Evolutionary conservation across 352 stramenopile species (phyloP).

Genomic region (Phytophthora capsici): DNA sequence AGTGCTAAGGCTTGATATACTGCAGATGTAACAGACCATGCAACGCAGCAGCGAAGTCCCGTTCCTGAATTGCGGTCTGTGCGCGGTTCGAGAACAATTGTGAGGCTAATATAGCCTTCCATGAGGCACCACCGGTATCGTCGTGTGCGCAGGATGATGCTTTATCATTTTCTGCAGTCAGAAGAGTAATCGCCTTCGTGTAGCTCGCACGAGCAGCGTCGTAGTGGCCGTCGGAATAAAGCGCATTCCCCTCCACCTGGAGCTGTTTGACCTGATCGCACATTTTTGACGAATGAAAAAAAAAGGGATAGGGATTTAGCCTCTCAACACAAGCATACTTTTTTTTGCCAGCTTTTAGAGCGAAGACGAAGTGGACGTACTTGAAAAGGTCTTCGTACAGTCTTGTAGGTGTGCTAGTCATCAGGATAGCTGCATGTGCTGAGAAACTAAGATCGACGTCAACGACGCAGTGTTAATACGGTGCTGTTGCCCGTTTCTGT

Average conservation of each 20-base stretch:
- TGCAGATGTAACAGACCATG: constrained; percentile 38
- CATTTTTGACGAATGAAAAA: constrained; percentile 28
- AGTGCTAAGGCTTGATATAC: background rate
- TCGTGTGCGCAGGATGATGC: background rate
- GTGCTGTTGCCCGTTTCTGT: constrained; percentile 9
- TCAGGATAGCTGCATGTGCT: background rate
- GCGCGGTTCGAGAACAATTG: constrained; percentile 72
- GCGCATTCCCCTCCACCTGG: constrained; percentile 53
- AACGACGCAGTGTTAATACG: too few relatives aligned
- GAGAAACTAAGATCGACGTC: too few relatives aligned
- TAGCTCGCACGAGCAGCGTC: constrained; percentile 62
- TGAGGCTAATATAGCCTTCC: constrained; percentile 33
- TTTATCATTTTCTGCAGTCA: constrained; percentile 23
- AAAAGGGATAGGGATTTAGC: background rate
- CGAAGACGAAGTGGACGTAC: too few relatives aligned
- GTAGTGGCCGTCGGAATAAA: constrained; percentile 64
- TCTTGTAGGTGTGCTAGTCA: too few relatives aligned
- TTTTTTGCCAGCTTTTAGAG: too few relatives aligned
- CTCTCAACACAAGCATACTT: constrained; percentile 14
- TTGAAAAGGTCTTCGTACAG: too few relatives aligned
- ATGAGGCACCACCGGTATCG: constrained; percentile 3
- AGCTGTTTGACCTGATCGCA: constrained; percentile 41
- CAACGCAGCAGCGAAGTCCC: constrained; percentile 68
- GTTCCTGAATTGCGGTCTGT: constrained; percentile 76
- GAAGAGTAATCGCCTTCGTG: constrained; percentile 43